phyloP scores from a whole-genome alignment of 805 yeast species.

The Wickerhamiella domercqiae region DNA sequence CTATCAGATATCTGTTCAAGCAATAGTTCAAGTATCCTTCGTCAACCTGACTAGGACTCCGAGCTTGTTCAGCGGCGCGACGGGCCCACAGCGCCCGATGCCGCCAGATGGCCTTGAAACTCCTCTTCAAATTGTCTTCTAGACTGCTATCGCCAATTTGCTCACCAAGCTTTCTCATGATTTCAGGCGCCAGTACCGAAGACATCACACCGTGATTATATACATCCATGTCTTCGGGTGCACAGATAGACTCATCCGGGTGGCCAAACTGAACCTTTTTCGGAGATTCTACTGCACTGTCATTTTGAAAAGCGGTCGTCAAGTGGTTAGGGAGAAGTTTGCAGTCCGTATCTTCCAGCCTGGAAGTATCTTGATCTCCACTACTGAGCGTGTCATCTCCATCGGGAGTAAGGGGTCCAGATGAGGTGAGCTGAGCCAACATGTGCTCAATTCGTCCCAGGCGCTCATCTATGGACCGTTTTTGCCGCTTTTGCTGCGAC shows the following conservation, averaged over 20 bases:
- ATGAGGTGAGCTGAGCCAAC: slow-evolving; percentile 15
- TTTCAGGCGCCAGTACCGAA: background rate
- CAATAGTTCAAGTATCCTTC: background rate
- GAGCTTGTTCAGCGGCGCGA: too few relatives aligned
- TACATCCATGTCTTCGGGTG: background rate
- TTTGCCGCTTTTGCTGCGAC: too few relatives aligned
- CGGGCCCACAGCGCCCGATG: background rate
- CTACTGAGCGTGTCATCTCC: too few relatives aligned
- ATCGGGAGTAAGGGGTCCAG: too few relatives aligned
- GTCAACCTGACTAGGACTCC: background rate
- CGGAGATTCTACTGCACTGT: too few relatives aligned
- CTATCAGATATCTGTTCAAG: background rate
- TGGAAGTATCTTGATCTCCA: too few relatives aligned
- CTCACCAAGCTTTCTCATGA: background rate
- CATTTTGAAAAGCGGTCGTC: too few relatives aligned
- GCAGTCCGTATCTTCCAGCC: too few relatives aligned
- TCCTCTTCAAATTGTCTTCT: background rate
- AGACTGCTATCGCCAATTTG: background rate
- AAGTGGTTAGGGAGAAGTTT: too few relatives aligned
- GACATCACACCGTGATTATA: background rate
- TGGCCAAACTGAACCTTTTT: too few relatives aligned
- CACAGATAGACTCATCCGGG: background rate
- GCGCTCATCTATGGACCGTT: slow-evolving; percentile 5
- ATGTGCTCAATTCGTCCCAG: slow-evolving; percentile 18
- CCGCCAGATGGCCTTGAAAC: background rate